A percentile compares a stretch with the other conserved stretches of the same genome.
Conservation (phyloP, 2,329 filamentous ascomycete genomes). For the Aaosphaeria pasadenensis region DNA sequence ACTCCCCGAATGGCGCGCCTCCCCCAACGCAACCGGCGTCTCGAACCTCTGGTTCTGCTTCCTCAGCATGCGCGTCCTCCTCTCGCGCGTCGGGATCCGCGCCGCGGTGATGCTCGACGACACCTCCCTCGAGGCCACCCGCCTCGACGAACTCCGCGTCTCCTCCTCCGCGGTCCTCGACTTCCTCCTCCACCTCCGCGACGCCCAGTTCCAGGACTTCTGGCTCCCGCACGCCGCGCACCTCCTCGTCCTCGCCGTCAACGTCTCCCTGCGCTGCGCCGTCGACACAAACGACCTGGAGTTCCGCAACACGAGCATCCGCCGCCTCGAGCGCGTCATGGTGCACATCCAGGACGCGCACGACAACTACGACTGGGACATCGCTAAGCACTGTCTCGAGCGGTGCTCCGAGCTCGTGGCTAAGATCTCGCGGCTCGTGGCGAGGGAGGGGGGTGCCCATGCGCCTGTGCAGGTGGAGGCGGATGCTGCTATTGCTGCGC, state of each 20-base stretch:
- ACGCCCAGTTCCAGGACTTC: constrained; percentile 50
- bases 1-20: constrained; percentile 33
- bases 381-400: constrained; percentile 54
- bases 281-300: constrained; percentile 50
- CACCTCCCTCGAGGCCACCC: constrained; percentile 19
- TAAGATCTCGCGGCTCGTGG: constrained; percentile 29
- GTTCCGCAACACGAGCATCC: constrained; percentile 45
- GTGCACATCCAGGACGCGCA: constrained; percentile 47
- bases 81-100: constrained; percentile 36
- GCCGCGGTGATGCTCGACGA: constrained; percentile 23
- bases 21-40: constrained; percentile 25
- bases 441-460: constrained; percentile 6
- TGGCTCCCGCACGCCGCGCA: constrained; percentile 52
- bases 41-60: constrained; percentile 42
- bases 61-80: constrained; percentile 37
- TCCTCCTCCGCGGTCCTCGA: constrained; percentile 51
- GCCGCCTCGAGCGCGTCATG: constrained; percentile 48
- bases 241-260: constrained; percentile 53
- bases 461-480: not conserved
- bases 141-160: constrained; percentile 46
- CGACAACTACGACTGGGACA: constrained; percentile 54
- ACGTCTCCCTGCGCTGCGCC: constrained; percentile 50
- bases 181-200: constrained; percentile 47
- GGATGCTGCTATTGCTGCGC: not conserved
- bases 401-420: constrained; percentile 35